A percentile compares a stretch with the other conserved stretches of the same genome.
phyloP scores from a whole-genome alignment of 2,329 filamentous ascomycete species.

The Colletotrichum orbiculare region DNA sequence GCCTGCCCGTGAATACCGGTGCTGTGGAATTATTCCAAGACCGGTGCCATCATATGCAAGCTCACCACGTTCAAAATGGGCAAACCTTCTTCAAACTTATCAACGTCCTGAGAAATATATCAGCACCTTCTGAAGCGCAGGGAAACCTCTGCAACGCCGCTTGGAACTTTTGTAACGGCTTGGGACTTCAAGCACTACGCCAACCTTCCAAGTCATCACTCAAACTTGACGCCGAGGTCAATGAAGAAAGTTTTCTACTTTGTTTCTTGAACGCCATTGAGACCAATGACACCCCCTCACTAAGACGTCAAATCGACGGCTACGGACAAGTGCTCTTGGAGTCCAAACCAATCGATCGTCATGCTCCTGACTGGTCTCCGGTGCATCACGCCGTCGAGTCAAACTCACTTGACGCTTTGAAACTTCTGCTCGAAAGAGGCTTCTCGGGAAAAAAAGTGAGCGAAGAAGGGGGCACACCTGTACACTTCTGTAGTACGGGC shows the following conservation, averaged over 20 bases:
- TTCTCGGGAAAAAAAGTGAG: neutral
- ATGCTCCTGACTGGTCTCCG: neutral
- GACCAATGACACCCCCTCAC: too few species aligned
- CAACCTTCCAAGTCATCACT: too few species aligned
- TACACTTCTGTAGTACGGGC: neutral
- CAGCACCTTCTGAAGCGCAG: too few species aligned
- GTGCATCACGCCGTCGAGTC: neutral
- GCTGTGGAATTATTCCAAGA: accelerated
- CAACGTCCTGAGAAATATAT: too few species aligned
- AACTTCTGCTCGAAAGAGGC: neutral
- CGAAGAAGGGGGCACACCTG: neutral
- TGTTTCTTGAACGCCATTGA: too few species aligned
- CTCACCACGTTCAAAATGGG: too few species aligned
- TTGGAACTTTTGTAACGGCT: accelerated
- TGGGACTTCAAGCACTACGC: too few species aligned
- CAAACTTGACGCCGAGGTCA: too few species aligned
- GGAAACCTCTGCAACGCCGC: too few species aligned
- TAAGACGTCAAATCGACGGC: neutral
- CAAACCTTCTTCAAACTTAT: too few species aligned
- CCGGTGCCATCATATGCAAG: too few species aligned
- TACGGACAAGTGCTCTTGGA: neutral
- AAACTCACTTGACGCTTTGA: neutral
- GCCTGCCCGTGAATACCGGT: neutral
- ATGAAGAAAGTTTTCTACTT: too few species aligned
- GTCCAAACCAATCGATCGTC: neutral